Percentiles rank a stretch among this genome's conserved stretches.
Evolutionary conservation across 2,329 filamentous ascomycete genomes (phyloP).

Genomic region (Fusarium tjaetaba): DNA sequence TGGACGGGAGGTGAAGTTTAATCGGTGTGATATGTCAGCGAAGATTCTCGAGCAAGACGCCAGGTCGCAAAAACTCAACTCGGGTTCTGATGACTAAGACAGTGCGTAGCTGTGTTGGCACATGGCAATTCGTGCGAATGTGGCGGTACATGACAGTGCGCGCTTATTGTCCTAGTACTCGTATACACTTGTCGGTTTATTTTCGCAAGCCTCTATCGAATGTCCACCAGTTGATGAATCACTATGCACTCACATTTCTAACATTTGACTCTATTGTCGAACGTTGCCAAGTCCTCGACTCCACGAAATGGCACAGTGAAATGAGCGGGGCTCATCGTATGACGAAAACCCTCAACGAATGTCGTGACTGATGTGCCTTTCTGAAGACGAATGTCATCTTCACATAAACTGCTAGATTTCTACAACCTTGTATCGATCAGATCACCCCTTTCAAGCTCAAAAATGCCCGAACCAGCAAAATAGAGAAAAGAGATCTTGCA

Average conservation of each 20-base stretch:
- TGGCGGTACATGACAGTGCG: not conserved
- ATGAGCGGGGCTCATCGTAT: not conserved
- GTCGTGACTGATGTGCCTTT: not conserved
- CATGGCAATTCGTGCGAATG: fast-evolving
- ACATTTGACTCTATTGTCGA: fast-evolving
- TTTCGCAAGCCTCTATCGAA: fast-evolving
- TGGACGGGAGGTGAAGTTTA: not conserved
- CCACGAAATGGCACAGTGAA: not conserved
- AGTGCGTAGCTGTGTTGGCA: fast-evolving
- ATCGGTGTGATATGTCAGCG: not conserved
- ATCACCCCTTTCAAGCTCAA: too few species aligned
- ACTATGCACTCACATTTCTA: too few species aligned
- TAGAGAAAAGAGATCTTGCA: not conserved
- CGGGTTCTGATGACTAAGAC: not conserved
- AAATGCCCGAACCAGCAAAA: too few species aligned
- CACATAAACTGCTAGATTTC: too few species aligned
- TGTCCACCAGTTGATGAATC: not conserved
- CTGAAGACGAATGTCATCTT: too few species aligned
- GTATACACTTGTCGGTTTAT: fast-evolving
- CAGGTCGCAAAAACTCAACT: not conserved
- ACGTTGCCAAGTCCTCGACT: fast-evolving
- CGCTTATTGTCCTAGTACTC: fast-evolving
- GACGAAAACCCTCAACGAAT: not conserved
- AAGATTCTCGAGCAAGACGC: not conserved
- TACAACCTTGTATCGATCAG: too few species aligned